Evolutionary conservation across 75 land plant species (phyloP).

Genomic region (Picea glauca): DNA sequence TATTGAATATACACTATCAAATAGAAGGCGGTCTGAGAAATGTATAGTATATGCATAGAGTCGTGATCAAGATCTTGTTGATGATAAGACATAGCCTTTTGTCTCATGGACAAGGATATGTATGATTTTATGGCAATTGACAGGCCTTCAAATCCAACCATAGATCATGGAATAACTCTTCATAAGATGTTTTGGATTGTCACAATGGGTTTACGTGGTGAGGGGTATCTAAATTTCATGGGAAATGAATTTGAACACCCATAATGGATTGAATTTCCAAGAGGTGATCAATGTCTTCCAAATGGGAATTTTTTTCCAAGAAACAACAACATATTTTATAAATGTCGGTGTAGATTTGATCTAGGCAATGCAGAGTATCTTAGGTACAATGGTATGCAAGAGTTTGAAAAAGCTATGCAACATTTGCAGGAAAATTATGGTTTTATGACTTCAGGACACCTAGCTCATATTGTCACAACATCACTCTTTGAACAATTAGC

Average conservation of each 20-base stretch:
- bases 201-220: slow-evolving; percentile 90
- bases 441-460: no score
- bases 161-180: slow-evolving; percentile 90
- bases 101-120: slow-evolving; percentile 98
- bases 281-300: slow-evolving; percentile 66
- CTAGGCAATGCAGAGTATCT: slow-evolving; percentile 63
- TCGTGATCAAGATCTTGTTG: slow-evolving; percentile 95
- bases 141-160: slow-evolving; percentile 58
- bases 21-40: slow-evolving; percentile 80
- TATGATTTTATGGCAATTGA: slow-evolving; percentile 87
- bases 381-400: no score
- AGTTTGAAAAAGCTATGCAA: slow-evolving; percentile 68
- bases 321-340: slow-evolving; percentile 71
- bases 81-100: slow-evolving; percentile 94
- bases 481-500: no score
- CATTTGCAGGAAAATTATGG: slow-evolving; percentile 59
- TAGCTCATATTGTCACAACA: no score
- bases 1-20: slow-evolving; percentile 72
- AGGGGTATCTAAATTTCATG: slow-evolving; percentile 91
- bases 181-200: slow-evolving; percentile 90
- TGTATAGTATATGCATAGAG: slow-evolving; percentile 93
- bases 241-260: slow-evolving; percentile 98
- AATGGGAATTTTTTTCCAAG: slow-evolving; percentile 63
- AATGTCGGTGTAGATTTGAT: slow-evolving; percentile 85
- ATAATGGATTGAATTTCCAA: slow-evolving; percentile 94